Evolutionary conservation across 768 basidiomycete genomes (phyloP), one percentile per base, ranked within the genome.

Genomic region (Auricularia heimuer): DNA sequence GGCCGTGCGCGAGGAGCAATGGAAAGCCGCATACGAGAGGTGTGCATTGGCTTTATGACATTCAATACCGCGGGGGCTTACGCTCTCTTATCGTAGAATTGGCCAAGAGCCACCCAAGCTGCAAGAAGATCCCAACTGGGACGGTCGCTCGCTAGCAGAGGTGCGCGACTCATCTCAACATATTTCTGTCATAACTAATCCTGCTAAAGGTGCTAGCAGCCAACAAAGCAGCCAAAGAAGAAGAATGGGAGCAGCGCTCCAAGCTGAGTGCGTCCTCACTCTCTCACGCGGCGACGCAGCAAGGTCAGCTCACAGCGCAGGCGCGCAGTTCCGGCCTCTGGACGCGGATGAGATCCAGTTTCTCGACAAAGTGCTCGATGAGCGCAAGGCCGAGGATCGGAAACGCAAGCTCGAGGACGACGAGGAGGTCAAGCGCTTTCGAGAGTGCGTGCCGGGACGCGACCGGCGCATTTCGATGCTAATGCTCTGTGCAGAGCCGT

Each of bases 271-370:
- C 33, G 71, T 66, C n/a, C 18, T 34, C 44, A 12, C 37, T 51
- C 54, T 4, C 16, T 61, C 47, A 29, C 58, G 33, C 45, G 58
- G 47, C 56, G 24, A 14, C 36, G 39, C 54, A 12, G 21, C 24
- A 24, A 56, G 51, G 47, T 67, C 69, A 56, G 34, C 54, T 37
- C 47, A 63, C 69, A 42, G 12, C 64, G 36, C 73, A 90, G 90
- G 90, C 63, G 93, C 92, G 72, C 92, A 94, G 71, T 94, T 93
- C 70, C 88, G 92, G 64, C 89, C 92, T 3, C 77, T 94, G 44
- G 92, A 94, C 71, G 92, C 93, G 73, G 92, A 94, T 75, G 92
- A 94, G 71, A 88, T 94, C 67, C 85, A 89, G 80, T 94, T 94
- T 71, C 82, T 94, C 36, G 92, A 93, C 71, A 89, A 89, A 18